Evolutionary conservation across 1,139 yeast species (phyloP).

Genomic region (Scheffersomyces illinoinensis): DNA sequence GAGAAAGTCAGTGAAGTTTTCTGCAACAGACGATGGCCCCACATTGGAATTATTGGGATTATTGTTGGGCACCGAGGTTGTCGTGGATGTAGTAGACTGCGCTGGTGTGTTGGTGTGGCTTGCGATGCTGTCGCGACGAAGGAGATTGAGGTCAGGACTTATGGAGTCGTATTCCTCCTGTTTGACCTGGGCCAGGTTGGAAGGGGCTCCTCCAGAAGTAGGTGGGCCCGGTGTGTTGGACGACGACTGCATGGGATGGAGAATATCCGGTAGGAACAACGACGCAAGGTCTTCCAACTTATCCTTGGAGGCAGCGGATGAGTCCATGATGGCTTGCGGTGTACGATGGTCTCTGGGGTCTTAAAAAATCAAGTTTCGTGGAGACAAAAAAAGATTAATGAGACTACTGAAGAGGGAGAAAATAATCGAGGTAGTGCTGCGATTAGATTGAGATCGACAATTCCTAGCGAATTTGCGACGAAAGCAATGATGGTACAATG

Average conservation of each 20-base stretch:
- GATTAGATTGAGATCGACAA: not conserved
- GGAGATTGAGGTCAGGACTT: not conserved
- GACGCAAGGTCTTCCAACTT: constrained; percentile 44
- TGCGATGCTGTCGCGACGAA: constrained; percentile 3
- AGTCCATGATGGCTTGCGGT: constrained; percentile 7
- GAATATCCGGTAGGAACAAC: constrained; percentile 43
- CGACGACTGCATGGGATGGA: constrained; percentile 21
- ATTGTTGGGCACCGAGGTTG: not conserved
- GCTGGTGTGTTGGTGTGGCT: constrained; percentile 6
- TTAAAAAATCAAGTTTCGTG: not conserved
- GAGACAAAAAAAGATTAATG: not conserved
- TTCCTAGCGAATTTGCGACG: not conserved
- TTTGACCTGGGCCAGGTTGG: constrained; percentile 13
- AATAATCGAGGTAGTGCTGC: not conserved
- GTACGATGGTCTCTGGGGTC: not conserved
- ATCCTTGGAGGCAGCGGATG: constrained; percentile 17
- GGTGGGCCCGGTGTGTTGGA: constrained; percentile 6
- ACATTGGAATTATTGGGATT: constrained; percentile 2
- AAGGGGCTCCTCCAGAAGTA: constrained; percentile 5
- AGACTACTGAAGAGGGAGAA: not conserved
- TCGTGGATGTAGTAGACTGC: not conserved
- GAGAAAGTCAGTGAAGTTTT: constrained; percentile 14
- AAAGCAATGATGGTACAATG: not conserved
- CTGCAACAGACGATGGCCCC: not conserved
- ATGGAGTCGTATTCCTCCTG: constrained; percentile 21